Conservation (phyloP, 1,139 yeast species). For the Magnusiomyces fungicola region DNA sequence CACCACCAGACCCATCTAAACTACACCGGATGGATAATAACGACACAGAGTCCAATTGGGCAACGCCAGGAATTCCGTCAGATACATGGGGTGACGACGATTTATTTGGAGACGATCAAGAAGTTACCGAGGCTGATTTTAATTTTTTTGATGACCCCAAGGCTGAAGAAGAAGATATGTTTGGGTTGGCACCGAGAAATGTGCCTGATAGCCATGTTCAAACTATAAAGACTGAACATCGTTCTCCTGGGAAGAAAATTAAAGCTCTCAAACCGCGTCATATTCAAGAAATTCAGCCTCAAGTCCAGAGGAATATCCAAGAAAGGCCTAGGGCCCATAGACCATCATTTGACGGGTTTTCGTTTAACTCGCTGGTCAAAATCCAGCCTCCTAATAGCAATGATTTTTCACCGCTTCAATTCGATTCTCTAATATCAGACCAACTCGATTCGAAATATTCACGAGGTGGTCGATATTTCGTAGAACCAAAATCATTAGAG, state of each 20-base stretch:
- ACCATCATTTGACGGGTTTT: neutral
- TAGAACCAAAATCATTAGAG: constrained; percentile 29
- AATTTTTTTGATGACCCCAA: constrained; percentile 37
- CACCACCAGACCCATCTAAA: constrained; percentile 33
- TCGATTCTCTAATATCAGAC: constrained; percentile 69
- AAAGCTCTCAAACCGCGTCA: too few species aligned
- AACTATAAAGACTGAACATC: too few species aligned
- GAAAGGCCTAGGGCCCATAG: too few species aligned
- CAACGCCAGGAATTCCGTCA: constrained; percentile 21
- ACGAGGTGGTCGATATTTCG: constrained; percentile 79
- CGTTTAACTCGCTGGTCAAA: neutral
- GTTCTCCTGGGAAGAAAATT: too few species aligned
- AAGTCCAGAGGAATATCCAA: too few species aligned
- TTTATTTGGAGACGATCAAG: constrained; percentile 37
- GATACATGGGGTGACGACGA: constrained; percentile 38
- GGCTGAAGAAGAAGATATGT: constrained; percentile 4
- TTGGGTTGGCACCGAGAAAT: too few species aligned
- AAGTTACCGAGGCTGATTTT: constrained; percentile 37
- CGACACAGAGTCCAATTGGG: constrained; percentile 18
- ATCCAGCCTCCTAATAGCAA: neutral
- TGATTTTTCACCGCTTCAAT: constrained; percentile 64
- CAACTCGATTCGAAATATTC: constrained; percentile 78
- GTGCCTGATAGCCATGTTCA: too few species aligned
- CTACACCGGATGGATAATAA: constrained; percentile 15
- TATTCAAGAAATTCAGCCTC: too few species aligned